A percentile compares a stretch with the other conserved stretches of the same genome.
Evolutionary conservation across 2,329 filamentous ascomycete genomes (phyloP).

Genomic region (Botryotinia calthae): DNA sequence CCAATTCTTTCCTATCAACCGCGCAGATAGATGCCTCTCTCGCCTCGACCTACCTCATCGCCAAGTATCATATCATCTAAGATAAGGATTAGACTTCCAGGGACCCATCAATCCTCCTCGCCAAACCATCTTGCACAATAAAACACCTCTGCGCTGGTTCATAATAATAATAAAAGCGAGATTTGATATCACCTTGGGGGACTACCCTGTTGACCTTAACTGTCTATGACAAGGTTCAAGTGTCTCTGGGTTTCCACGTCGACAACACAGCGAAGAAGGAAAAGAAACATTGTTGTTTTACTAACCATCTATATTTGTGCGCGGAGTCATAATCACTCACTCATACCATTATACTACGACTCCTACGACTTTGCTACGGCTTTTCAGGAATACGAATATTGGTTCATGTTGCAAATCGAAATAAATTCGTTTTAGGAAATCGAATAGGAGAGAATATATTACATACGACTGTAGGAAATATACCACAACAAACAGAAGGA

Average conservation of each 20-base stretch:
- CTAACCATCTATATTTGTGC: slow-evolving; percentile 4
- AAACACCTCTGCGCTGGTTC: slow-evolving; percentile 15
- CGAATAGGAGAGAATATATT: slow-evolving; percentile 15
- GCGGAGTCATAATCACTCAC: not conserved
- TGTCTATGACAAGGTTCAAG: slow-evolving; percentile 7
- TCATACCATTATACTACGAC: not conserved
- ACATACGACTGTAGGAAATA: not conserved
- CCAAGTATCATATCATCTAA: not conserved
- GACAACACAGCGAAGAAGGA: not conserved
- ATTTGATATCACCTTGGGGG: not conserved
- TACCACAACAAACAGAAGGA: not conserved
- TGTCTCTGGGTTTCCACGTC: slow-evolving; percentile 16
- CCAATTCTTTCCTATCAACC: not conserved
- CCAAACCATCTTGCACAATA: slow-evolving; percentile 13
- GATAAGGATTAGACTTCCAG: slow-evolving; percentile 7
- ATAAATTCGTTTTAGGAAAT: not conserved
- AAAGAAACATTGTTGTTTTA: not conserved
- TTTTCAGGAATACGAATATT: slow-evolving; percentile 9
- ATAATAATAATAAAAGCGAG: slow-evolving; percentile 9
- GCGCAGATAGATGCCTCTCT: not conserved
- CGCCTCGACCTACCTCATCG: not conserved
- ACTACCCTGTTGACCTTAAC: not conserved
- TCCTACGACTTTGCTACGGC: not conserved
- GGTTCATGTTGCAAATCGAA: slow-evolving; percentile 13
- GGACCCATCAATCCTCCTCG: slow-evolving; percentile 13